A percentile compares a stretch with the other conserved stretches of the same genome.
These are phyloP conservation scores for Sonneratia caseolaris DNA, from an alignment of 345 rosid species.

Conservation along the genomic window DNA sequence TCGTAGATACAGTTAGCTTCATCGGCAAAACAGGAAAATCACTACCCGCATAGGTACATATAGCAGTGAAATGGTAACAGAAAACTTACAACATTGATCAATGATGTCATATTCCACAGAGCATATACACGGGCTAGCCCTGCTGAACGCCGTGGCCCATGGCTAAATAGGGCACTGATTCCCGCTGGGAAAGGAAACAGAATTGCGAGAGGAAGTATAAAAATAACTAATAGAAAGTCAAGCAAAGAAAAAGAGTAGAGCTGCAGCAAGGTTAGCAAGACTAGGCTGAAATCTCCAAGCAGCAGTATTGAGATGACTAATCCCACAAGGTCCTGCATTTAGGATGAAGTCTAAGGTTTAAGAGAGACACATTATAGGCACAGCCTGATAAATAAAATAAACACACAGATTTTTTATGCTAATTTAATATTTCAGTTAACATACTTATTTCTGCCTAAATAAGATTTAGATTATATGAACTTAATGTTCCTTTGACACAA, in stretches of 20 bases:
- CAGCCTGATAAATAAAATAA: background rate
- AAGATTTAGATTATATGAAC: background rate
- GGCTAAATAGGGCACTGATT: slow-evolving; percentile 82
- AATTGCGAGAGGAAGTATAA: slow-evolving; percentile 69
- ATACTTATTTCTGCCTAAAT: background rate
- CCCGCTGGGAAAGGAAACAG: slow-evolving; percentile 86
- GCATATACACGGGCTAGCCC: slow-evolving; percentile 77
- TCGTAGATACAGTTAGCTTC: background rate
- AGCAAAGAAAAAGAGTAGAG: slow-evolving; percentile 76
- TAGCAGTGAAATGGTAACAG: background rate
- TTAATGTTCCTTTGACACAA: background rate
- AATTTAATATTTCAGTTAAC: background rate
- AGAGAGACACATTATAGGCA: background rate
- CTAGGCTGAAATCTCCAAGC: slow-evolving; percentile 72
- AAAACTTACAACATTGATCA: slow-evolving; percentile 71
- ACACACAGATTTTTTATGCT: background rate
- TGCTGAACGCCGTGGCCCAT: slow-evolving; percentile 86
- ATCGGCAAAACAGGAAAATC: background rate
- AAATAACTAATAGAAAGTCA: slow-evolving; percentile 51
- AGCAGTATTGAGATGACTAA: slow-evolving; percentile 69
- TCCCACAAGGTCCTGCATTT: slow-evolving; percentile 78
- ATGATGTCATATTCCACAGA: slow-evolving; percentile 71
- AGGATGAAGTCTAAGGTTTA: slow-evolving; percentile 2
- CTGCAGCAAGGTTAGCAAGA: slow-evolving; percentile 81
- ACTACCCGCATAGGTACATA: background rate